These are phyloP conservation scores for Calocera cornea DNA, from an alignment of 768 basidiomycete species.

Conservation along the genomic window DNA sequence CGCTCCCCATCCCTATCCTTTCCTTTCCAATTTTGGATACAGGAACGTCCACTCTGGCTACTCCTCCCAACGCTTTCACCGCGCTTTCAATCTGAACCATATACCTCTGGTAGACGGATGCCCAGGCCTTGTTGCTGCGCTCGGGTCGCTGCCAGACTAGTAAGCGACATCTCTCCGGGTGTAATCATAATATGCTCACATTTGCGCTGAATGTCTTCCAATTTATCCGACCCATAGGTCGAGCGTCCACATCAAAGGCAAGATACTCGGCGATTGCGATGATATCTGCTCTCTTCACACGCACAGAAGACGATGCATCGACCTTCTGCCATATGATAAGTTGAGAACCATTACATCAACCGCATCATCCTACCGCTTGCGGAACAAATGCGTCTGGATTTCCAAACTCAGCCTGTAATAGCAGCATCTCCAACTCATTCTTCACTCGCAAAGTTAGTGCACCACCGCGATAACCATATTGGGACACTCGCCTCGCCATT, in stretches of 20 bases:
- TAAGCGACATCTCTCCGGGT: not conserved
- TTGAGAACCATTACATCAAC: no score
- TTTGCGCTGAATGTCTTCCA: not conserved
- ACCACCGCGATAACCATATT: no score
- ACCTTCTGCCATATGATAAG: no score
- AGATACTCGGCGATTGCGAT: not conserved
- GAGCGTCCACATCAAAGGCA: not conserved
- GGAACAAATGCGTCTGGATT: no score
- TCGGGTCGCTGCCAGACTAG: not conserved
- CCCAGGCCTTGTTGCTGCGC: not conserved
- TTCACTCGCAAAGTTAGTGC: no score
- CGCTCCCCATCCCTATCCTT: not conserved
- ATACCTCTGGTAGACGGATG: not conserved
- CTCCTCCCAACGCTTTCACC: not conserved
- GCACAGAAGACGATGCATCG: not conserved
- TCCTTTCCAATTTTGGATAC: not conserved
- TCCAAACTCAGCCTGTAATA: no score
- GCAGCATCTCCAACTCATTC: no score
- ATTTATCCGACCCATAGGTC: not conserved
- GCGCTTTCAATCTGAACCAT: not conserved
- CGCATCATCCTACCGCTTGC: no score
- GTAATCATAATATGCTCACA: not conserved
- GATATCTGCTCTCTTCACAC: not conserved
- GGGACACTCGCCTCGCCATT: no score
- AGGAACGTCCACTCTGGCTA: not conserved